phyloP scores from a whole-genome alignment of 2,329 filamentous ascomycete genomes.

The Pseudocercospora fijiensis region DNA sequence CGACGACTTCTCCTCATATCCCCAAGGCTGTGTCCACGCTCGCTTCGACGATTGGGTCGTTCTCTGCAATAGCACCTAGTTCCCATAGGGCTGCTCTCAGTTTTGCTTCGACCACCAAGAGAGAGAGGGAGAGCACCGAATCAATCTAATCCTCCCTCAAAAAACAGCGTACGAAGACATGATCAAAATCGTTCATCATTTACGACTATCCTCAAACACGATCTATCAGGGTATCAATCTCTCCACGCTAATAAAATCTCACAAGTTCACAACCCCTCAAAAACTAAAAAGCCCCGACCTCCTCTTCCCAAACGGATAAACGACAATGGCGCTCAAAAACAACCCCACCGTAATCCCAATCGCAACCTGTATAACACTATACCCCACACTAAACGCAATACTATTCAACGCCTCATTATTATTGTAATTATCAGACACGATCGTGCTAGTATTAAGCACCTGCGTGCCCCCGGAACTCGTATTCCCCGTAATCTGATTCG shows the following conservation, averaged over 20 bases:
- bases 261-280: conserved; percentile 17
- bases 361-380: conserved; percentile 51
- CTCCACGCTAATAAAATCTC: neutral
- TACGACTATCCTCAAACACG: no score
- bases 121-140: no score
- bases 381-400: conserved; percentile 50
- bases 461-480: conserved; percentile 45
- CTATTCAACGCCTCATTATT: conserved; percentile 41
- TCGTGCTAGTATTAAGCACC: conserved; percentile 41
- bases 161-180: no score
- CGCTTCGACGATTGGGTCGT: no score
- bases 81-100: no score
- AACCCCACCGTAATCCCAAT: conserved; percentile 54
- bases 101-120: no score
- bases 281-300: conserved; percentile 47
- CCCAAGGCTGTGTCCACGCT: no score
- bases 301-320: conserved; percentile 53
- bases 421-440: conserved; percentile 28
- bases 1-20: no score
- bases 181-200: no score
- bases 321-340: conserved; percentile 50
- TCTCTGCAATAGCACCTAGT: no score
- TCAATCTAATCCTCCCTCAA: no score
- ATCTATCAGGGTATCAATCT: neutral
- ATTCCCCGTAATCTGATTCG: conserved; percentile 53